phyloP scores from a whole-genome alignment of 2,329 filamentous ascomycete genomes.

The Talaromyces piceae region DNA sequence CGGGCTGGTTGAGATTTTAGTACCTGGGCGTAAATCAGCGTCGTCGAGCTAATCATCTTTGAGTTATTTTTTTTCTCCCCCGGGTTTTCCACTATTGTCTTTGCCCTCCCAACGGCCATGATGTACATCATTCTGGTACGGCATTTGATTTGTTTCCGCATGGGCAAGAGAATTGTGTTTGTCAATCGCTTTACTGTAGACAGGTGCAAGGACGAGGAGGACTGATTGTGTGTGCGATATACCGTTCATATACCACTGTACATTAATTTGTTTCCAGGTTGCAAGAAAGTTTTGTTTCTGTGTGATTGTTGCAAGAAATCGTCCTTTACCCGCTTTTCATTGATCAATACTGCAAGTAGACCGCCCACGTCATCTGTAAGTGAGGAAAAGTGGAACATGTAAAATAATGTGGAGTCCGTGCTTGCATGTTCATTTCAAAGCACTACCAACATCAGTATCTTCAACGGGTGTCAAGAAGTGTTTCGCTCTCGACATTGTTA shows the following conservation, averaged over 20 bases:
- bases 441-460: no score
- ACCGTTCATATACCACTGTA: conserved; percentile 12
- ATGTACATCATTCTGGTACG: conserved; percentile 10
- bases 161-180: not conserved
- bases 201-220: not conserved
- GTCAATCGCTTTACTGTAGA: not conserved
- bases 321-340: no score
- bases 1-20: conserved; percentile 39
- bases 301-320: no score
- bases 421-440: not conserved
- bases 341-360: no score
- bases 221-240: conserved; percentile 8
- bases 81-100: no score
- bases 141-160: conserved; percentile 3
- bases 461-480: no score
- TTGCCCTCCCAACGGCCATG: not conserved
- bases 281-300: not conserved
- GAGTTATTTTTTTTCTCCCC: not conserved
- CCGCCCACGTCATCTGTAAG: not conserved
- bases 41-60: conserved; percentile 9
- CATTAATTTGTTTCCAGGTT: conserved; percentile 9
- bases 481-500: no score
- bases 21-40: conserved; percentile 32
- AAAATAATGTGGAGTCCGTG: not conserved
- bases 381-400: not conserved